phyloP scores from a whole-genome alignment of 805 yeast species.

The Teunomyces gatunensis region DNA sequence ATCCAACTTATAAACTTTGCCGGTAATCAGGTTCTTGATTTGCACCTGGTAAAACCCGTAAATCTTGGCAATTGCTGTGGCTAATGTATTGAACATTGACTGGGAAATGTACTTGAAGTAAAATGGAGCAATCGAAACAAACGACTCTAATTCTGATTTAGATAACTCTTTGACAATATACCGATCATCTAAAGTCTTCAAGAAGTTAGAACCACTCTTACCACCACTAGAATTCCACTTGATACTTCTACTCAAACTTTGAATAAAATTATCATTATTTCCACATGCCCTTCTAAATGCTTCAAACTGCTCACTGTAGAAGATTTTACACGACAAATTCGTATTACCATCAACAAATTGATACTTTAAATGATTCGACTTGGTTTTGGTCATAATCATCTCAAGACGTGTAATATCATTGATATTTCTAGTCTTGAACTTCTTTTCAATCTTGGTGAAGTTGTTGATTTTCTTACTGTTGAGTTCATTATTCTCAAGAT shows the following conservation, averaged over 20 bases:
- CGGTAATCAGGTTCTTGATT: constrained; percentile 73
- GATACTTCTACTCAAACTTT: constrained; percentile 87
- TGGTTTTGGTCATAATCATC: constrained; percentile 68
- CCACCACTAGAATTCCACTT: constrained; percentile 98
- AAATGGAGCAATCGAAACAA: constrained; percentile 92
- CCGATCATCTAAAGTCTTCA: constrained; percentile 88
- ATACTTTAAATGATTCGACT: constrained; percentile 87
- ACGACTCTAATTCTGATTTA: constrained; percentile 86
- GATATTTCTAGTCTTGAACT: constrained; percentile 31
- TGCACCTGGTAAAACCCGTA: constrained; percentile 95
- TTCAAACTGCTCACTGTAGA: constrained; percentile 94
- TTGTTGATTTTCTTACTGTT: constrained; percentile 33
- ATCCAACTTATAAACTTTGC: constrained; percentile 80
- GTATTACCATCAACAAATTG: constrained; percentile 85
- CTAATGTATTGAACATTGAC: constrained; percentile 89
- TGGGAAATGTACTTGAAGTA: constrained; percentile 96
- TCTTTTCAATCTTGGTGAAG: constrained; percentile 41
- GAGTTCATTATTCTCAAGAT: constrained; percentile 25
- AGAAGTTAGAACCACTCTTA: constrained; percentile 90
- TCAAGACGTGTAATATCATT: constrained; percentile 47
- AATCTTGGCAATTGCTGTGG: constrained; percentile 90
- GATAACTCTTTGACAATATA: constrained; percentile 87
- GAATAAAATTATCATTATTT: constrained; percentile 69
- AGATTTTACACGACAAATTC: constrained; percentile 84
- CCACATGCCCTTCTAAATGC: constrained; percentile 87